Base-by-base conservation (phyloP, 768 basidiomycete genomes). In the Auricularia cornea region DNA sequence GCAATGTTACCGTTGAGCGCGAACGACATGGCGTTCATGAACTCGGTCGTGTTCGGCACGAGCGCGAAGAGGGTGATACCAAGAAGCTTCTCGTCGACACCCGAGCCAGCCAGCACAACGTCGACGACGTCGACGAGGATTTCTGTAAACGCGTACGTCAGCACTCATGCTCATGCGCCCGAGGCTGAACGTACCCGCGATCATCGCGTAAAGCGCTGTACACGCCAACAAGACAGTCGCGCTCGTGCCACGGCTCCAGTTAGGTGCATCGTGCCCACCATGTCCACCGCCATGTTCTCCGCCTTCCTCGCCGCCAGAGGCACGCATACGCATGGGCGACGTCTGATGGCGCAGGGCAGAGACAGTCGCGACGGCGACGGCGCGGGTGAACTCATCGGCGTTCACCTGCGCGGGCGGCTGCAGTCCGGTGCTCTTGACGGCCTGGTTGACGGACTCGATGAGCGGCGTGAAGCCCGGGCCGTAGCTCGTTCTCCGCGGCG, bases 1-100 rank as follows among this genome's bases (percentile, higher is more conserved):
- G 97, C 93, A 66, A 99, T 99, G 72, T 98, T 98, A 5, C 89
- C 96, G 70, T 97, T 92, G 66, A 99, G 75, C 30, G 97, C 95
- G 72, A 99, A 99, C 3, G 94, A 96, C 65, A 98, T 94, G 59
- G 97, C 97, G 71, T 98, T 98, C 94, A 97, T 97, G 74, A 99
- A 98, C 75, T 99, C 97, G 2, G 97, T 98, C 3, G 95, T 97
- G 72, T 99, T 99, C 3, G 97, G 97, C 0, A 98, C 95, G 33
- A 99, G 83, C 8, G 97, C 97, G 71, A 99, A 98, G 11, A 99
- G 81, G 0, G 94, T 98, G 65, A 99, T 82, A 60, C 97, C 97
- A 32, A 99, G 83, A 80, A 98, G 95, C 72, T 99, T 99, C 72
- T 98, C 97, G 63, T 97, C 92, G 31, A 98, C 92, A 2, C 92